These are phyloP conservation scores for Mrakia hoshinonis DNA, from an alignment of 768 basidiomycete species.

Conservation along the genomic window DNA sequence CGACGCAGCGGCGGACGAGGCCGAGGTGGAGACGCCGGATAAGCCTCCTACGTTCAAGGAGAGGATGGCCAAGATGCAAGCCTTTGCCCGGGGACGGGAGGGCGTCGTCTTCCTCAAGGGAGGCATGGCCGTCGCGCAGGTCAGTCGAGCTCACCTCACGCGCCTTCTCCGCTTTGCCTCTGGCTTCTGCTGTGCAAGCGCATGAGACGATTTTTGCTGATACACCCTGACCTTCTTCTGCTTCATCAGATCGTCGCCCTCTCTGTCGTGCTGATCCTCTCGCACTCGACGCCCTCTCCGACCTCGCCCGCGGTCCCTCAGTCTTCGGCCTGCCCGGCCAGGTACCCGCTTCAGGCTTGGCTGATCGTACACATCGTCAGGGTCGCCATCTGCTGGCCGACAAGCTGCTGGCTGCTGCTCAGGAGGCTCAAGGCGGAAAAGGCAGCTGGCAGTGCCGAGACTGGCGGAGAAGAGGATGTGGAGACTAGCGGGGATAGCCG, in stretches of 20 bases:
- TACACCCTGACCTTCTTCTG: background rate
- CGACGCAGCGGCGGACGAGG: too few species aligned
- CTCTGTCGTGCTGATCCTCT: background rate
- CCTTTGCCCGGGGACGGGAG: background rate
- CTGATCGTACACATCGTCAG: conserved; percentile 1
- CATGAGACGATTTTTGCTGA: background rate
- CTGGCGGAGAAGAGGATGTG: background rate
- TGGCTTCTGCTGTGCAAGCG: too few species aligned
- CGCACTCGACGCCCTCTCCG: background rate
- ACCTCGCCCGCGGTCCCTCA: background rate
- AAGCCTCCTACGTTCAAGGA: background rate
- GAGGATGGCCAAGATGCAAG: background rate
- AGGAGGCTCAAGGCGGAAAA: background rate
- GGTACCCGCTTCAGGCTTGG: conserved; percentile 2
- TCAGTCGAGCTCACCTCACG: background rate
- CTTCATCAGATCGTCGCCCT: conserved; percentile 14
- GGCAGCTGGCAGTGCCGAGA: background rate
- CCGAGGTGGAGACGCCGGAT: too few species aligned
- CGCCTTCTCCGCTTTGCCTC: background rate
- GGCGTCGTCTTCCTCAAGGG: conserved; percentile 1
- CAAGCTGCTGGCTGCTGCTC: background rate
- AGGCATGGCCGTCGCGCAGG: background rate
- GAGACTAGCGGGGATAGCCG: background rate
- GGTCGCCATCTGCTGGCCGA: conserved; percentile 7
- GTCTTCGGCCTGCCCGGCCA: background rate